phyloP scores from a whole-genome alignment of 2,329 filamentous ascomycete species.

The Gaeumannomyces sp. region DNA sequence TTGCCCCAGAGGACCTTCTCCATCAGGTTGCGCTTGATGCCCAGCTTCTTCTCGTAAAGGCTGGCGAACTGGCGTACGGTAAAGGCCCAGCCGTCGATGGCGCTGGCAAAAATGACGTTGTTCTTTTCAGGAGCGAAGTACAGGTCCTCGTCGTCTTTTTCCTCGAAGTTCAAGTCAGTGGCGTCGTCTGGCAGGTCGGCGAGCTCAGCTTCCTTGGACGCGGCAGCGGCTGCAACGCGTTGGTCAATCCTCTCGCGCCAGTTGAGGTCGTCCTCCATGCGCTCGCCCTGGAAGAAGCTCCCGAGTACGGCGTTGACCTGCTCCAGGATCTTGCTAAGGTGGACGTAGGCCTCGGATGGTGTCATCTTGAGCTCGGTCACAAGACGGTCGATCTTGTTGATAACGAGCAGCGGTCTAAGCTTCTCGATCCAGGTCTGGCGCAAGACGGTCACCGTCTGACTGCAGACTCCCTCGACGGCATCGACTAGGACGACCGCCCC shows the following conservation, averaged over 20 bases:
- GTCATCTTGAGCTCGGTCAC: slow-evolving; percentile 94
- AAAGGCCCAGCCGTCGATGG: slow-evolving; percentile 98
- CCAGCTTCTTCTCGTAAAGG: slow-evolving; percentile 93
- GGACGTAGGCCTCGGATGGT: slow-evolving; percentile 79
- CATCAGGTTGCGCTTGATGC: slow-evolving; percentile 79
- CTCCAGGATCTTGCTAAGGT: slow-evolving; percentile 83
- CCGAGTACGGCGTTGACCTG: slow-evolving; percentile 97
- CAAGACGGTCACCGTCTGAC: slow-evolving; percentile 94
- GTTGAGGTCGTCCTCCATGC: slow-evolving; percentile 96
- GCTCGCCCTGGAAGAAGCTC: slow-evolving; percentile 94
- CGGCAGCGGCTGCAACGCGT: slow-evolving; percentile 64
- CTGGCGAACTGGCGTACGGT: slow-evolving; percentile 90
- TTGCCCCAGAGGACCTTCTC: slow-evolving; percentile 97
- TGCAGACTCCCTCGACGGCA: slow-evolving; percentile 96
- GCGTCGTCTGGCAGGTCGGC: slow-evolving; percentile 43
- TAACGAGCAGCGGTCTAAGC: slow-evolving; percentile 86
- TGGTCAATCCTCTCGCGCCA: slow-evolving; percentile 94
- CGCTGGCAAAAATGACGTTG: slow-evolving; percentile 98
- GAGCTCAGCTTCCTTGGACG: slow-evolving; percentile 27
- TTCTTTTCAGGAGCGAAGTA: slow-evolving; percentile 98
- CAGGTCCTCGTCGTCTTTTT: slow-evolving; percentile 90
- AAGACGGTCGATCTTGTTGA: slow-evolving; percentile 97
- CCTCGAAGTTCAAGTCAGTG: slow-evolving; percentile 70
- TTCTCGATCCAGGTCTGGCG: slow-evolving; percentile 95
- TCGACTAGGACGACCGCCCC: slow-evolving; percentile 92